These are phyloP conservation scores for Cadophora luteo-olivacea DNA, from an alignment of 2,329 filamentous ascomycete genomes.

Conservation along the genomic window DNA sequence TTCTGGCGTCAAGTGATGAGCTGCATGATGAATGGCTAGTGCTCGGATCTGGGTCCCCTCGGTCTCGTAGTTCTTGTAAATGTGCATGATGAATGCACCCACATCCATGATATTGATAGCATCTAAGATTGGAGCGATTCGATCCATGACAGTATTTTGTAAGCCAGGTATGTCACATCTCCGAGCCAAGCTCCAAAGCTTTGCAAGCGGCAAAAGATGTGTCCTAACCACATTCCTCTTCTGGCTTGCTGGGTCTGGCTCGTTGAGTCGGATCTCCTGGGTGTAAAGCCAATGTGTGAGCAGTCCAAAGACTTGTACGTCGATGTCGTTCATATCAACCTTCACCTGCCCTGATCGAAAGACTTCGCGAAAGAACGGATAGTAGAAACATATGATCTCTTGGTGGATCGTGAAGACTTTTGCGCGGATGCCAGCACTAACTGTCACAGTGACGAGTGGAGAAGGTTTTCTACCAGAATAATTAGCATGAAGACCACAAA, in stretches of 20 bases:
- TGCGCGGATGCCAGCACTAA: too few relatives aligned
- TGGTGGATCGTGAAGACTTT: conserved; percentile 22
- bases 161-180: conserved; percentile 22
- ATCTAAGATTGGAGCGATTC: background rate
- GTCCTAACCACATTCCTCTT: background rate
- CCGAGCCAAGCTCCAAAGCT: conserved; percentile 24
- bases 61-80: background rate
- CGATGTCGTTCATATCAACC: conserved; percentile 19
- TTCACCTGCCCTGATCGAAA: conserved; percentile 15
- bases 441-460: background rate
- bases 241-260: background rate
- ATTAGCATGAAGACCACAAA: background rate
- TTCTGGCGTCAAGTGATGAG: background rate
- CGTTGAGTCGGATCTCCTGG: background rate
- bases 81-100: background rate
- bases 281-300: conserved; percentile 28
- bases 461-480: background rate
- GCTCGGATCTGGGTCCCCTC: background rate
- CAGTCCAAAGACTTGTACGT: conserved; percentile 16
- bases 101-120: background rate
- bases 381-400: conserved; percentile 25
- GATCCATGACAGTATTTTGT: conserved; percentile 10
- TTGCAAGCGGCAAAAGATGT: background rate
- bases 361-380: conserved; percentile 18
- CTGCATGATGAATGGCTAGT: background rate